These are phyloP conservation scores for Penicillium verrucosum DNA, from an alignment of 2,329 filamentous ascomycete species.

Conservation along the genomic window DNA sequence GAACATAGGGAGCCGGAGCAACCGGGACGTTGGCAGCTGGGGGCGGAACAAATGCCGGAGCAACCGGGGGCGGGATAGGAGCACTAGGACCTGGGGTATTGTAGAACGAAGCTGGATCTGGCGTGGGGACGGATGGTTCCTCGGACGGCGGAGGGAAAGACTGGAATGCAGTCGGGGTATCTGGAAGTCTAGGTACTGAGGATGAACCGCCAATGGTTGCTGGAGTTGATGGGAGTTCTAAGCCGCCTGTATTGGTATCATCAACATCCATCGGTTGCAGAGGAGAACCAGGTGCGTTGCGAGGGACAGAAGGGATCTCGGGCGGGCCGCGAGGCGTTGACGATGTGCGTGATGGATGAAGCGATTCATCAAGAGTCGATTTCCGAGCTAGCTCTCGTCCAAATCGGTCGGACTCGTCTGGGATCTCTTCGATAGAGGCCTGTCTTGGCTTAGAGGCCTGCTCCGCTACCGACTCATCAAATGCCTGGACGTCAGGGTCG, in stretches of 20 bases:
- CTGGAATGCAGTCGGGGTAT: conserved; percentile 39
- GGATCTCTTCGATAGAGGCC: conserved; percentile 59
- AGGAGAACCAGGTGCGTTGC: conserved; percentile 25
- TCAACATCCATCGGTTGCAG: conserved; percentile 36
- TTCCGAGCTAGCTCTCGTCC: conserved; percentile 44
- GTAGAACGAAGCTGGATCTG: conserved; percentile 25
- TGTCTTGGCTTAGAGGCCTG: conserved; percentile 47
- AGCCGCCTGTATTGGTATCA: conserved; percentile 27
- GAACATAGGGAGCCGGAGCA: conserved; percentile 18
- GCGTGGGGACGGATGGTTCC: conserved; percentile 22
- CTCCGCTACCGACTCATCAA: conserved; percentile 45
- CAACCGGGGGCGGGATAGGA: conserved; percentile 17
- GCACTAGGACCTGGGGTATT: conserved; percentile 17
- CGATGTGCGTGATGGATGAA: conserved; percentile 48
- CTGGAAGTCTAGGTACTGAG: conserved; percentile 29
- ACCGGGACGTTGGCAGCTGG: conserved; percentile 26
- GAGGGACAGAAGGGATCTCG: conserved; percentile 25
- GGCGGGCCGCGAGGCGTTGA: conserved; percentile 36
- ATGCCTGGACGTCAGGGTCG: conserved; percentile 62
- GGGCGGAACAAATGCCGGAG: conserved; percentile 13
- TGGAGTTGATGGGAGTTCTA: conserved; percentile 41
- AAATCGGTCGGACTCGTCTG: conserved; percentile 55
- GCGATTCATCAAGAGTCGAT: conserved; percentile 50
- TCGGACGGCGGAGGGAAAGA: conserved; percentile 42
- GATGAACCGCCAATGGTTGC: conserved; percentile 33